Evolutionary conservation across 139 green algal species (phyloP).

Genomic region (Chlamydomonas sp.): DNA sequence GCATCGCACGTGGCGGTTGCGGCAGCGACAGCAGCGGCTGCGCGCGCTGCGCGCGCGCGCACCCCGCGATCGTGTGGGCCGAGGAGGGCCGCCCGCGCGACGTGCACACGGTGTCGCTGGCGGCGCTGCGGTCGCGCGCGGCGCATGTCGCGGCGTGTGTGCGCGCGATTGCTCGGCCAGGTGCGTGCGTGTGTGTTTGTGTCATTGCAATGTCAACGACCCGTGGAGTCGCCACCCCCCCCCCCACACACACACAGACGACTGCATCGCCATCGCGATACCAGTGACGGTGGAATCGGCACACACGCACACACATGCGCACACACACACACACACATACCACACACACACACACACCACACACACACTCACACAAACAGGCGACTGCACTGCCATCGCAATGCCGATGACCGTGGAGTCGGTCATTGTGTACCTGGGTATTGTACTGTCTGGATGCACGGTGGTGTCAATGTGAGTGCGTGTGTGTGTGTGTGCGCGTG

Average conservation of each 20-base stretch:
- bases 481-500: background rate
- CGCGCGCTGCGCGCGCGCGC: no score
- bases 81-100: background rate
- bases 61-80: background rate
- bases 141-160: slow-evolving; percentile 3
- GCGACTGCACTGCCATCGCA: slow-evolving; percentile 64
- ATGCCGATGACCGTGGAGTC: slow-evolving; percentile 71
- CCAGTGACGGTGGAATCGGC: no score
- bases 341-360: no score
- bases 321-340: no score
- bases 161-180: background rate
- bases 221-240: no score
- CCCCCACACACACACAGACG: no score
- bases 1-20: no score
- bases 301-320: no score
- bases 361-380: no score
- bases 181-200: background rate
- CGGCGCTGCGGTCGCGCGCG: background rate
- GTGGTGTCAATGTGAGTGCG: slow-evolving; percentile 47
- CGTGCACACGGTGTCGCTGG: background rate
- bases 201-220: no score
- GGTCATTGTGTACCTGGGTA: slow-evolving; percentile 70
- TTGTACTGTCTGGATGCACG: slow-evolving; percentile 70
- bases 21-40: no score
- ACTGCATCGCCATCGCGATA: no score